phyloP scores from a whole-genome alignment of 2,329 filamentous ascomycete genomes.

The Apiospora malaysiana region DNA sequence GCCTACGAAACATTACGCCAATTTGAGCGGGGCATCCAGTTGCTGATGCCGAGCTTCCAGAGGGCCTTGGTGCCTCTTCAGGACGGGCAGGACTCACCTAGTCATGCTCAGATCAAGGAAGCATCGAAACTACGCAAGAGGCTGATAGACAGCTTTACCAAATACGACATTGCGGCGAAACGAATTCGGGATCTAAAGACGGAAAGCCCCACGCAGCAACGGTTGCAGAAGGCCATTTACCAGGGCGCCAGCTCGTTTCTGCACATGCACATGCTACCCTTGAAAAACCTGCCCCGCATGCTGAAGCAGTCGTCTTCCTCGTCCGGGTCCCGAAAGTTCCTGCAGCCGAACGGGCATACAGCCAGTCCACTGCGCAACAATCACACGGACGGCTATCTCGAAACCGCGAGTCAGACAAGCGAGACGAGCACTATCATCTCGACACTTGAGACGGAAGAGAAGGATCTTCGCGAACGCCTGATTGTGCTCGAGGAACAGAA shows the following conservation, averaged over 20 bases:
- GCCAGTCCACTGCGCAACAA: constrained; percentile 53
- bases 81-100: constrained; percentile 53
- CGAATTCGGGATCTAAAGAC: constrained; percentile 81
- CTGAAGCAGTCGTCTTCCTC: constrained; percentile 55
- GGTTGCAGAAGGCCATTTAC: constrained; percentile 82
- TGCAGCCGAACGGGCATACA: constrained; percentile 40
- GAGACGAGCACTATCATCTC: constrained; percentile 61
- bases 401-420: constrained; percentile 56
- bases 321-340: constrained; percentile 38
- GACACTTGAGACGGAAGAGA: constrained; percentile 80
- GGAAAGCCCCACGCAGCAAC: constrained; percentile 72
- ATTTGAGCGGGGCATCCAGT: constrained; percentile 84
- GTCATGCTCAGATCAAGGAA: constrained; percentile 75
- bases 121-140: constrained; percentile 89
- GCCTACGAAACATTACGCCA: constrained; percentile 84
- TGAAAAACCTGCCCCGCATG: constrained; percentile 76
- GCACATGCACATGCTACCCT: constrained; percentile 87
- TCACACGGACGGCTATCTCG: constrained; percentile 45
- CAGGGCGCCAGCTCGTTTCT: constrained; percentile 82
- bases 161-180: constrained; percentile 83
- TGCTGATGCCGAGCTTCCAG: constrained; percentile 85
- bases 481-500: constrained; percentile 90
- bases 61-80: constrained; percentile 76
- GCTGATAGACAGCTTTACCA: constrained; percentile 85
- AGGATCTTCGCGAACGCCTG: constrained; percentile 76